A percentile compares a stretch with the other conserved stretches of the same genome.
phyloP scores from a whole-genome alignment of 2,329 filamentous ascomycete genomes.

The Fusarium foetens region DNA sequence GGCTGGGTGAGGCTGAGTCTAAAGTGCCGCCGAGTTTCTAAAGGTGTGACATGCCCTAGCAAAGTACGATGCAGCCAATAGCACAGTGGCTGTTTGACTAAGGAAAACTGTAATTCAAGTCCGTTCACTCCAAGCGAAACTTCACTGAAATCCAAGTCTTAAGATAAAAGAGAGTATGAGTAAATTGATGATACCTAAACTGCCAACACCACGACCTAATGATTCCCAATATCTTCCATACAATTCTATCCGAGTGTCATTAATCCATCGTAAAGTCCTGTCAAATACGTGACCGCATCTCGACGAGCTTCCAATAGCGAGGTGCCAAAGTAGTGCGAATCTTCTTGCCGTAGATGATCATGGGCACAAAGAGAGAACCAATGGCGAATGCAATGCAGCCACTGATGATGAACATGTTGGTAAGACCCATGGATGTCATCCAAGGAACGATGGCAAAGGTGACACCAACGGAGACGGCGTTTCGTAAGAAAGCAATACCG shows the following conservation, averaged over 20 bases:
- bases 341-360: constrained; percentile 49
- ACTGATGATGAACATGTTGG: constrained; percentile 44
- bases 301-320: constrained; percentile 42
- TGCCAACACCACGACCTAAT: rapidly evolving
- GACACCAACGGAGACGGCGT: constrained; percentile 44
- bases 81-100: neutral
- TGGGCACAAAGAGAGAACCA: constrained; percentile 41
- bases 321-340: constrained; percentile 36
- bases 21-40: neutral
- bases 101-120: neutral
- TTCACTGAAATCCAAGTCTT: neutral
- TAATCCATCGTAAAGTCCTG: neutral
- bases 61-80: neutral
- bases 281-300: constrained; percentile 28
- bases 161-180: neutral
- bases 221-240: neutral
- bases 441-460: constrained; percentile 47
- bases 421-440: constrained; percentile 47
- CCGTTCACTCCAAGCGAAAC: neutral
- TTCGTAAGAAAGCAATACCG: constrained; percentile 48
- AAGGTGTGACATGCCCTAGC: neutral
- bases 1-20: neutral
- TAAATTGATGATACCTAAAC: neutral
- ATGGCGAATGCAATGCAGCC: constrained; percentile 41
- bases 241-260: neutral